Percentiles rank a stretch among this genome's conserved stretches.
Evolutionary conservation across 140 eudicot genomes (phyloP).

Genomic region (Erigeron philadelphicus): DNA sequence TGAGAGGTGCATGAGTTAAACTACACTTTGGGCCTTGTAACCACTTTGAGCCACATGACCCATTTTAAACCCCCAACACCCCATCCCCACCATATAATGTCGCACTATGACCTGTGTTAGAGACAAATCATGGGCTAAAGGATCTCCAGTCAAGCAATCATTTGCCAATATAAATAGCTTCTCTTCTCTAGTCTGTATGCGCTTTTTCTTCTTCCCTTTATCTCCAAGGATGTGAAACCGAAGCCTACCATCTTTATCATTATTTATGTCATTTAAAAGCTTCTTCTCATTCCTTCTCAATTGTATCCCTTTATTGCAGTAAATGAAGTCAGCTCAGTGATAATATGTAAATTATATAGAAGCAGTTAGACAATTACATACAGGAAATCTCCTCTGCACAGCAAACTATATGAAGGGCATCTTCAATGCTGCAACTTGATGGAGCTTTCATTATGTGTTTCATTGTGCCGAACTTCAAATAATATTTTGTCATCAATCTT

Average conservation of each 20-base stretch:
- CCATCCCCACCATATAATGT: background rate
- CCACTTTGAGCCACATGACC: background rate
- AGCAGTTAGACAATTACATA: constrained; percentile 34
- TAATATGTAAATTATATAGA: constrained; percentile 9
- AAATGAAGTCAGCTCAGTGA: constrained; percentile 24
- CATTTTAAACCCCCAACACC: background rate
- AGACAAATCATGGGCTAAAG: constrained; percentile 76
- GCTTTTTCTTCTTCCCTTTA: constrained; percentile 84
- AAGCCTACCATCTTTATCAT: constrained; percentile 85
- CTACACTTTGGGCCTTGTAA: background rate
- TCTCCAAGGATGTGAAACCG: constrained; percentile 89
- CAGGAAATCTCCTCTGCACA: constrained; percentile 91
- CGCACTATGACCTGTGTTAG: constrained; percentile 63
- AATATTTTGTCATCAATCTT: constrained; percentile 91
- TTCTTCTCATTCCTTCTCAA: constrained; percentile 95
- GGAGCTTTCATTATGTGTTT: constrained; percentile 85
- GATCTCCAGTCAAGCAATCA: constrained; percentile 98
- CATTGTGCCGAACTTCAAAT: constrained; percentile 91
- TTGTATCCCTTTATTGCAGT: constrained; percentile 77
- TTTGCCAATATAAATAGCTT: constrained; percentile 84
- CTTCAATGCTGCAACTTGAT: constrained; percentile 76
- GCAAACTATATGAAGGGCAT: constrained; percentile 69
- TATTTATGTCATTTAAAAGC: constrained; percentile 80
- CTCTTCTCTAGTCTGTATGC: constrained; percentile 96
- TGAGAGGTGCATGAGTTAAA: background rate